These are phyloP conservation scores for Aspergillus egyptiacus DNA, from an alignment of 495 filamentous ascomycete genomes.

Conservation along the genomic window DNA sequence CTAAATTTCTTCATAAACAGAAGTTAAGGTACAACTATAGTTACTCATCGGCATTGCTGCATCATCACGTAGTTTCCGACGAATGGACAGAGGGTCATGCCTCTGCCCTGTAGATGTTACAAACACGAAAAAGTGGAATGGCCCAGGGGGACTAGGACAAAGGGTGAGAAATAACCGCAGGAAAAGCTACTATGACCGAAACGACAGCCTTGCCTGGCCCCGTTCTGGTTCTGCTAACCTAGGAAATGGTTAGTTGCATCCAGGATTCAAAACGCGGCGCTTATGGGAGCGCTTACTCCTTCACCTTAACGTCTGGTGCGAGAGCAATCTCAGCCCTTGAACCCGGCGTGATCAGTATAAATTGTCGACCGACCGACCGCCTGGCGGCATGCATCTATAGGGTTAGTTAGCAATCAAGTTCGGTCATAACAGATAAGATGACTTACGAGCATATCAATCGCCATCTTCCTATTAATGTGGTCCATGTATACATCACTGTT, in stretches of 20 bases:
- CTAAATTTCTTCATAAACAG: background rate
- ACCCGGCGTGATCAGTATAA: conserved; percentile 94
- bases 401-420: conserved; percentile 13
- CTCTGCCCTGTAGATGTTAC: too few species aligned
- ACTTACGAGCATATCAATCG: conserved; percentile 88
- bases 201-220: conserved; percentile 38
- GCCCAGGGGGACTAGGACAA: too few species aligned
- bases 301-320: conserved; percentile 75
- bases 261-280: conserved; percentile 13
- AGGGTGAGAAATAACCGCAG: background rate
- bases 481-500: conserved; percentile 96
- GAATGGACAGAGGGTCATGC: too few species aligned
- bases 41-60: too few species aligned
- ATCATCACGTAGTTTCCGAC: too few species aligned
- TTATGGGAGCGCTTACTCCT: conserved; percentile 52
- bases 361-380: conserved; percentile 81
- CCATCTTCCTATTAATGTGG: conserved; percentile 86
- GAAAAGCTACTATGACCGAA: conserved; percentile 16
- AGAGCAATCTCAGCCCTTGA: conserved; percentile 66
- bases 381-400: conserved; percentile 72
- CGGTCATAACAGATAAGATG: background rate
- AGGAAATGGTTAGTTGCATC: conserved; percentile 7
- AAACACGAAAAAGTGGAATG: background rate
- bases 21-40: background rate
- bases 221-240: conserved; percentile 58